Conservation (phyloP, 129 eudicot species). For the Pulicaria dysenterica region DNA sequence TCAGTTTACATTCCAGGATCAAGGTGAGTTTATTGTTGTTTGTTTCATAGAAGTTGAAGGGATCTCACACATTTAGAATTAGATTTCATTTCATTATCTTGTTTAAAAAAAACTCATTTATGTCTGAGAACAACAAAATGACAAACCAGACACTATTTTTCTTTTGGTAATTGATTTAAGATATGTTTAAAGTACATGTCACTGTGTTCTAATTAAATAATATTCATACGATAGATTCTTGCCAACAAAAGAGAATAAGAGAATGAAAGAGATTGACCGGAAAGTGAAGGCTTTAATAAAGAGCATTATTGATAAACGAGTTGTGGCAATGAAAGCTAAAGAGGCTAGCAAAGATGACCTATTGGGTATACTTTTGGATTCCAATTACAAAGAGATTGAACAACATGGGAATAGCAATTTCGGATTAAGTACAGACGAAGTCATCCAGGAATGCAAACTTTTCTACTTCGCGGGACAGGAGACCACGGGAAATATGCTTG, state of each 20-base stretch:
- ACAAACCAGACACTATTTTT: neutral
- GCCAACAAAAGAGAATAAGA: conserved; percentile 31
- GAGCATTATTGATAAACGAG: conserved; percentile 28
- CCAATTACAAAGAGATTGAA: conserved; percentile 34
- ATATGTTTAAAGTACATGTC: neutral
- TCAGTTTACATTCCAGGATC: conserved; percentile 40
- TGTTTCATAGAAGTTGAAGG: too few relatives aligned
- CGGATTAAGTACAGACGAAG: conserved; percentile 35
- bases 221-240: conserved; percentile 16
- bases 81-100: too few relatives aligned
- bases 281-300: conserved; percentile 20
- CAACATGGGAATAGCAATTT: conserved; percentile 18
- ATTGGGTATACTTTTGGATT: conserved; percentile 35
- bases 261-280: conserved; percentile 21
- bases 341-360: conserved; percentile 24
- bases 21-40: neutral
- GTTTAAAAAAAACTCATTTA: too few relatives aligned
- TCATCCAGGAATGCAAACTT: conserved; percentile 40
- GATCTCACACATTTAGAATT: too few relatives aligned
- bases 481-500: conserved; percentile 32
- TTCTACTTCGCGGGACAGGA: conserved; percentile 38
- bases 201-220: neutral
- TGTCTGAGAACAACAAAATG: too few relatives aligned
- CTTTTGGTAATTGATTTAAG: neutral
- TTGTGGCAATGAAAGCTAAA: conserved; percentile 21